These are phyloP conservation scores for Diaporthe capsici DNA, from an alignment of 2,329 filamentous ascomycete genomes.

Conservation along the genomic window DNA sequence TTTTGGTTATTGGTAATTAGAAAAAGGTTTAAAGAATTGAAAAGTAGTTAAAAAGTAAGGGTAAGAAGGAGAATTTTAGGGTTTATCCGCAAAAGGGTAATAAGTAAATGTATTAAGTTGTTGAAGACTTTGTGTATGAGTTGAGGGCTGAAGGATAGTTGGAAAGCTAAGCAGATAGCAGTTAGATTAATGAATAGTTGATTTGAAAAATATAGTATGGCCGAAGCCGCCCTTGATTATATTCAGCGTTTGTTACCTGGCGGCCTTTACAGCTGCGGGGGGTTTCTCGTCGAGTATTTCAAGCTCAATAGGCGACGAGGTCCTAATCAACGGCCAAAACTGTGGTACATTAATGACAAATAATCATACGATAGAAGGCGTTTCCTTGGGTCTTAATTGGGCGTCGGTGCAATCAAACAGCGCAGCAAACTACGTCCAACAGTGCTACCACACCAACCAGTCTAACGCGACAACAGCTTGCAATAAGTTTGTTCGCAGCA, in stretches of 20 bases:
- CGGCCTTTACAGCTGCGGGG: conserved; percentile 15
- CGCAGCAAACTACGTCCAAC: conserved; percentile 40
- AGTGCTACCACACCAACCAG: conserved; percentile 39
- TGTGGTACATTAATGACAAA: background rate
- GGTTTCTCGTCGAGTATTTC: conserved; percentile 29
- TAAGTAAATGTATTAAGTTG: too few relatives aligned
- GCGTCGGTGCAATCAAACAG: background rate
- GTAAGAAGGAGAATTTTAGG: too few relatives aligned
- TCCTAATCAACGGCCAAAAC: conserved; percentile 35
- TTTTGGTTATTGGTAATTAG: too few relatives aligned
- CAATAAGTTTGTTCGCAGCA: conserved; percentile 12
- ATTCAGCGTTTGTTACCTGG: background rate
- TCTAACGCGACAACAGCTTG: conserved; percentile 15
- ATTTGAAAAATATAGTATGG: too few relatives aligned
- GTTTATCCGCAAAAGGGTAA: too few relatives aligned
- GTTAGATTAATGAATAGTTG: too few relatives aligned
- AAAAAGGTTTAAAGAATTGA: too few relatives aligned
- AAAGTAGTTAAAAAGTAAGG: too few relatives aligned
- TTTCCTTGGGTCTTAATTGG: background rate
- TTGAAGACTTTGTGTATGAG: too few relatives aligned
- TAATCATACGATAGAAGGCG: background rate
- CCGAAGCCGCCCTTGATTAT: background rate
- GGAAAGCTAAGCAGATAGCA: too few relatives aligned
- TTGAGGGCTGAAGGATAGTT: too few relatives aligned
- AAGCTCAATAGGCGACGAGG: conserved; percentile 18